These are phyloP conservation scores for Kandelia obovata DNA, from an alignment of 345 rosid genomes.

Conservation along the genomic window DNA sequence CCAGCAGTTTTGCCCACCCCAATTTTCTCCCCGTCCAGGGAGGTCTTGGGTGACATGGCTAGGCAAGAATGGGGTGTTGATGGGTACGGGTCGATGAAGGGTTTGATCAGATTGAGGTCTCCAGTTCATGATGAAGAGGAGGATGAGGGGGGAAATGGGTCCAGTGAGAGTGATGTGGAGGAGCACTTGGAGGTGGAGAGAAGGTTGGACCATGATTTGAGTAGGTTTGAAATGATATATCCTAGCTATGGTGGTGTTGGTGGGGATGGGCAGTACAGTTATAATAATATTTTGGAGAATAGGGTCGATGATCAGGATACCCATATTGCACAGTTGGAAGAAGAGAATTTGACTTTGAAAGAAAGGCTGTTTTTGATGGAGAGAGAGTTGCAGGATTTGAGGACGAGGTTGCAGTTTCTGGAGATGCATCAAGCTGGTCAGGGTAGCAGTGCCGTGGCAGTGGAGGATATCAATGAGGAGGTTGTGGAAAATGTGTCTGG, in stretches of 20 bases:
- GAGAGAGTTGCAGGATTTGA: constrained; percentile 79
- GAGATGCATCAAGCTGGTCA: constrained; percentile 57
- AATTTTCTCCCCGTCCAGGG: constrained; percentile 74
- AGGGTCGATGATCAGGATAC: constrained; percentile 94
- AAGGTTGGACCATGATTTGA: constrained; percentile 92
- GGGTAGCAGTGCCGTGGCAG: constrained; percentile 7
- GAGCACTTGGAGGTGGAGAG: constrained; percentile 94
- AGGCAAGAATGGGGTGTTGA: constrained; percentile 99
- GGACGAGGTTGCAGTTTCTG: constrained; percentile 77
- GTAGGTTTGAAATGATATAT: constrained; percentile 95
- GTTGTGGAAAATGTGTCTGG: constrained; percentile 30
- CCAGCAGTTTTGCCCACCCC: constrained; percentile 88
- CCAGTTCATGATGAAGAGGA: constrained; percentile 70
- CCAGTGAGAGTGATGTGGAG: constrained; percentile 96
- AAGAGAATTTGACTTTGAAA: constrained; percentile 84
- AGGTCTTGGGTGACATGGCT: constrained; percentile 90
- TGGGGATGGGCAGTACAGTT: constrained; percentile 26
- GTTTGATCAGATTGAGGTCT: constrained; percentile 75
- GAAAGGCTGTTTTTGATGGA: constrained; percentile 93
- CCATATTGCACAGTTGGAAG: constrained; percentile 86
- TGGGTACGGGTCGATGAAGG: constrained; percentile 99
- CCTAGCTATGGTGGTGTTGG: constrained; percentile 52
- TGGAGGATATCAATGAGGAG: constrained; percentile 49
- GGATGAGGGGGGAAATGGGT: constrained; percentile 75
- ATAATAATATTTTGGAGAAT: constrained; percentile 77